Base-by-base conservation (phyloP, 495 filamentous ascomycete genomes). In the Penicillium taxi region DNA sequence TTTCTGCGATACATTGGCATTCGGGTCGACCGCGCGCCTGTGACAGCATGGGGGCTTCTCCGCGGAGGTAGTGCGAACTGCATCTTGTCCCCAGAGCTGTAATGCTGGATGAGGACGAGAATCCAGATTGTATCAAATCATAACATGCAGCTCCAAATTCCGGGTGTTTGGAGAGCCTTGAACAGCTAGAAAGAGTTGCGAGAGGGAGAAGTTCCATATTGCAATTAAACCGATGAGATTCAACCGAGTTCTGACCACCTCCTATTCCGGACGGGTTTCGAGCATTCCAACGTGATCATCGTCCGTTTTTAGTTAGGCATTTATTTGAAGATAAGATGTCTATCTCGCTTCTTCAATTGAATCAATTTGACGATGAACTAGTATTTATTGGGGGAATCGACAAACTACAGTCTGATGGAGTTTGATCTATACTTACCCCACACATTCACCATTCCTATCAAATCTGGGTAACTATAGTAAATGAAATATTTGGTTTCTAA, bases 11-110 rank as follows among this genome's bases (percentile, higher is more conserved):
- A 65, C 15, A 64, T 51, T 15, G 75, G 75, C 37, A 82, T 63
- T 39, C 75, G 69, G 13, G 78, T 70, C 21, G 77, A 67, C 47
- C 79, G 75, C 23, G 74, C 56, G 44, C 74, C 72, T 5, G 71
- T 70, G 35, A 80, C 78, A 35, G 82, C 74, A 47, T 79, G 73
- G 39, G 80, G 84, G 48, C 77, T 77, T 61, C 84, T 91, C 52
- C 87, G 81, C 40, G 86, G 79, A 38, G 88, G 89, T 42, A 90
- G 66, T 37, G 90, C 90, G 70, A 88, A 89, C 53, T 96, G 90
- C 90, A 96, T 96, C 12, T 44, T 19, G 33, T 41, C 47, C 50
- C 53, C 53, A 44, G 48, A 47, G 35, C 41, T 46, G 34, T 32
- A 25, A 32, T 42, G 39, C 41, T 41, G 42, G 35, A 25, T 30